Conservation (phyloP, 164 flowering plant species). For the Brasenia schreberi region DNA sequence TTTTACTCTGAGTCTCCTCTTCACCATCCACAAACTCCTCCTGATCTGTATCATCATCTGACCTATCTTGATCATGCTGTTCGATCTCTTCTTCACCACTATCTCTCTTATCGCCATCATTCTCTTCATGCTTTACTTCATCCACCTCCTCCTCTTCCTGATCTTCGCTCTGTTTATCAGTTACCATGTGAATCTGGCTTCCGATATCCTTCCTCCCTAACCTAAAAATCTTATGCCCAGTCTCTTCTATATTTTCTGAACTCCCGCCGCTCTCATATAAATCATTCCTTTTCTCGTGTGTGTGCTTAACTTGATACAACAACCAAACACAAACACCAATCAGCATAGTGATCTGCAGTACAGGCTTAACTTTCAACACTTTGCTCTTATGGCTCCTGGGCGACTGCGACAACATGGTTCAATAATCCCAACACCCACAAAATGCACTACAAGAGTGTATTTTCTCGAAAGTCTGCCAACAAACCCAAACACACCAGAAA, state of each 20-base stretch:
- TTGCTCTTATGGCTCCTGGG: conserved; percentile 57
- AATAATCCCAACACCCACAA: background rate
- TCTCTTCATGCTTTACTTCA: conserved; percentile 20
- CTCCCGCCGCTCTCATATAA: conserved; percentile 14
- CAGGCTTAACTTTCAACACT: conserved; percentile 85
- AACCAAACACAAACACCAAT: conserved; percentile 72
- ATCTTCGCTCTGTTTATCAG: conserved; percentile 9
- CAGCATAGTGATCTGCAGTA: conserved; percentile 43
- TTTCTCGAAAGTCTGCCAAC: no score
- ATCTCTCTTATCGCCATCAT: conserved; percentile 14
- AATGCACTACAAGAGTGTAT: background rate
- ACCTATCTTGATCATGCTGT: conserved; percentile 7
- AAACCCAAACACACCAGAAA: background rate
- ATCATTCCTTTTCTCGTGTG: conserved; percentile 39
- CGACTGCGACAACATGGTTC: conserved; percentile 42
- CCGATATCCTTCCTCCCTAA: conserved; percentile 74
- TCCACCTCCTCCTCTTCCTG: conserved; percentile 19
- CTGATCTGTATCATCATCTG: conserved; percentile 11
- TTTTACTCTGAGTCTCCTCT: conserved; percentile 7
- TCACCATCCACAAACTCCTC: conserved; percentile 5
- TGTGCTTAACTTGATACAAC: conserved; percentile 73
- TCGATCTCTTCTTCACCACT: conserved; percentile 10
- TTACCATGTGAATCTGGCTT: background rate
- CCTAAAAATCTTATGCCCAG: conserved; percentile 17
- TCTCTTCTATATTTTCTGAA: conserved; percentile 15